Base-by-base conservation (phyloP, 345 rosid species). In the Boechera divaricarpa region DNA sequence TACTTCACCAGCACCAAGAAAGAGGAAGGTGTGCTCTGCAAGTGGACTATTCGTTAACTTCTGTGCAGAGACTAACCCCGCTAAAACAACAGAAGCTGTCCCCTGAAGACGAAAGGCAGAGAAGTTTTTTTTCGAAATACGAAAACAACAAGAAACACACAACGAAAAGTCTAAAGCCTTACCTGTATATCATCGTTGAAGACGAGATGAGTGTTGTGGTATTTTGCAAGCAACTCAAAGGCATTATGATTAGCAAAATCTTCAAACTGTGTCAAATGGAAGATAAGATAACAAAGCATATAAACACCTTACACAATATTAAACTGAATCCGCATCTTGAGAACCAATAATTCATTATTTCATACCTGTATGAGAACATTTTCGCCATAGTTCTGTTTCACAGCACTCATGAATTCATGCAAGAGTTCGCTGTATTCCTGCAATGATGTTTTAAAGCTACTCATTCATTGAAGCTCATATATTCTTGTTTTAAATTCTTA, bases 221-320 rank as follows among this genome's bases (percentile, higher is more conserved):
- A 92, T 71, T 85, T 92, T 4, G 87, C 82, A 63, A 95, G 96
- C 69, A 95, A 80, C 55, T 89, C 88, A 61, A 92, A 94, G 9
- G 98, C 98, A 36, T 94, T 90, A 86, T 94, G 98, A 79, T 94
- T 94, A 65, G 98, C 98, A 76, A 94, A 94, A 82, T 94, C 98
- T 86, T 94, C 98, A 81, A 94, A 94, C 98, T 92, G 88, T 11
- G 13, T 68, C 36, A 68, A 55, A 39, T 21, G 29, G 12, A 65
- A 77, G 39, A 72, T 35, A 65, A 77, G 39, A 72, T 35, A 24
- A 16, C 15, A 38, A 51, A 5, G 29, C 2, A 69, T 28, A 70
- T 26, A 45, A 62, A 42, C 21, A 61, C 4, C 63, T 48, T 36
- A 53, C 41, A 53, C n/a, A 72, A 56, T 7, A 31, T 18, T 5